phyloP scores from a whole-genome alignment of 192 early-diverging fungal genomes.

The Paraglomus brasilianum region DNA sequence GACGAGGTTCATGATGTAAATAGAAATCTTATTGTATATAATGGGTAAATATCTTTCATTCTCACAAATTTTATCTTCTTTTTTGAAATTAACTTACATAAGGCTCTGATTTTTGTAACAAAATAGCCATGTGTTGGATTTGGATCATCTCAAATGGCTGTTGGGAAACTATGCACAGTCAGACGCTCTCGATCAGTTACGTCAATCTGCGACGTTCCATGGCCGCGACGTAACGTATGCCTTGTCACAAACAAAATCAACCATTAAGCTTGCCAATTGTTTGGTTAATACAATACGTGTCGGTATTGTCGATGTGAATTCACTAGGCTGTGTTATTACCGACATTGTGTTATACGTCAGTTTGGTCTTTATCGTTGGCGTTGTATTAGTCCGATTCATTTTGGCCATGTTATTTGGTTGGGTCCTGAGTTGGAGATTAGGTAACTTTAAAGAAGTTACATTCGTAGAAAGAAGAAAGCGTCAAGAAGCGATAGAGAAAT shows the following conservation, averaged over 20 bases:
- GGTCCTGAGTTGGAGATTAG: constrained; percentile 74
- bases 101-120: constrained; percentile 16
- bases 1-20: constrained; percentile 52
- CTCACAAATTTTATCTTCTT: constrained; percentile 12
- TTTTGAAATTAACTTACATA: background rate
- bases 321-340: constrained; percentile 82
- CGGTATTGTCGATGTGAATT: constrained; percentile 74
- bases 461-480: constrained; percentile 69
- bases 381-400: constrained; percentile 65
- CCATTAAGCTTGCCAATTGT: constrained; percentile 63
- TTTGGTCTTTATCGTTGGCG: constrained; percentile 62
- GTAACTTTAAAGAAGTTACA: constrained; percentile 63
- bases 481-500: constrained; percentile 69
- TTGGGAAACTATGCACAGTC: constrained; percentile 33
- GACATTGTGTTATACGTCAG: constrained; percentile 71
- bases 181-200: constrained; percentile 35
- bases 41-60: constrained; percentile 46
- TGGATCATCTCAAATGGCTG: constrained; percentile 60
- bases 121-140: constrained; percentile 64
- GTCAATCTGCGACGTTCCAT: constrained; percentile 55
- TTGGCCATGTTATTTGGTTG: constrained; percentile 78
- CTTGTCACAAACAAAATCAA: constrained; percentile 43
- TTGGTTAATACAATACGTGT: constrained; percentile 72
- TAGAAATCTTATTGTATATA: constrained; percentile 67
- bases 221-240: constrained; percentile 44